A percentile compares a stretch with the other conserved stretches of the same genome.
phyloP scores from a whole-genome alignment of 345 rosid genomes.

The Mallotus nudiflorus region DNA sequence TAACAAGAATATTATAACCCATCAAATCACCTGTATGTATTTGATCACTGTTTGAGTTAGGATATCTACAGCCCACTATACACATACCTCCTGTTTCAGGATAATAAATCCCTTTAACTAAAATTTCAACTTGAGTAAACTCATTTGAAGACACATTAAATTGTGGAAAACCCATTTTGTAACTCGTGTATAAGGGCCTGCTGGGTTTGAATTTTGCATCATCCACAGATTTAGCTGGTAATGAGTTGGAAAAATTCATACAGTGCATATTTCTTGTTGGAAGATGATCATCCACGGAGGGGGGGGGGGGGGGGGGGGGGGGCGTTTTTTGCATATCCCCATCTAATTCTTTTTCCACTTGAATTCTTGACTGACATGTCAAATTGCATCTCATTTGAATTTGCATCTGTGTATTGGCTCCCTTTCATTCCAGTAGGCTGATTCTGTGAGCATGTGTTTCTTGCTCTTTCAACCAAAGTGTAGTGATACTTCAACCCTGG shows the following conservation, averaged over 20 bases:
- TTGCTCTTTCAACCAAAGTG: conserved; percentile 19
- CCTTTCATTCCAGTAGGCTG: neutral
- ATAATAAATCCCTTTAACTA: conserved; percentile 29
- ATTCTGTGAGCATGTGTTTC: conserved; percentile 2
- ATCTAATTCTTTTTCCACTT: neutral
- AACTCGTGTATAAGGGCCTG: conserved; percentile 26
- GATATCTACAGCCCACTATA: conserved; percentile 21
- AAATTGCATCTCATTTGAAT: conserved; percentile 22
- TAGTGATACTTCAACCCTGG: conserved; percentile 31
- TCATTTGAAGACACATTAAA: neutral
- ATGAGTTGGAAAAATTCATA: neutral
- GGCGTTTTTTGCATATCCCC: conserved; percentile 16
- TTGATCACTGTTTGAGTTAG: neutral
- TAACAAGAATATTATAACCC: conserved; percentile 20
- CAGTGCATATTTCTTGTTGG: neutral
- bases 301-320: too few relatives aligned
- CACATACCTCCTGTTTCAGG: conserved; percentile 28
- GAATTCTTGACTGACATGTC: conserved; percentile 19
- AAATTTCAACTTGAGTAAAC: neutral
- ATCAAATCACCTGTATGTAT: neutral
- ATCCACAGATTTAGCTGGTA: neutral
- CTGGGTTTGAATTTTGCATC: neutral
- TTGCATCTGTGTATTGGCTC: conserved; percentile 23
- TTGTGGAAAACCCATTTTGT: conserved; percentile 5
- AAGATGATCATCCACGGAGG: conserved; percentile 28